These are phyloP conservation scores for Hypericum androsaemum DNA, from an alignment of 345 rosid species.

Conservation along the genomic window DNA sequence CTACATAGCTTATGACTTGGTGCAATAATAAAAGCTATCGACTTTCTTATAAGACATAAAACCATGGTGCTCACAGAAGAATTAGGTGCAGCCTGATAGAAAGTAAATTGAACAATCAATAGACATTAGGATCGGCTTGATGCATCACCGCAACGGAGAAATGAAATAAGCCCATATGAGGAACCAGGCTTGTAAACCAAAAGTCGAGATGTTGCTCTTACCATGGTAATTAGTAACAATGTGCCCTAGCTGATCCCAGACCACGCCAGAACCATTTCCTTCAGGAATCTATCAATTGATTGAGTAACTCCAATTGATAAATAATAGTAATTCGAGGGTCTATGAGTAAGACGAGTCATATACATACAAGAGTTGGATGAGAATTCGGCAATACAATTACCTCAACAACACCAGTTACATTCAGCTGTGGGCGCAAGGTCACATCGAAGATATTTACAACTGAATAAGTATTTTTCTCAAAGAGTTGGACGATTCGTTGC, in stretches of 20 bases:
- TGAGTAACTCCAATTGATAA: background rate
- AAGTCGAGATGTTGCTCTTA: slow-evolving; percentile 22
- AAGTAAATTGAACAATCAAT: no score
- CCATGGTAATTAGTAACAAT: slow-evolving; percentile 95
- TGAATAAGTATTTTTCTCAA: slow-evolving; percentile 75
- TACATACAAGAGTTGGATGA: background rate
- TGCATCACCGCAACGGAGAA: no score
- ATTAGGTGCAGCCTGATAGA: no score
- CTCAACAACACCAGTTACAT: slow-evolving; percentile 85
- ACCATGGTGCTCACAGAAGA: no score
- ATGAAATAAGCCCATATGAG: no score
- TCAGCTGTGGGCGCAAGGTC: slow-evolving; percentile 87
- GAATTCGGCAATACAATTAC: slow-evolving; percentile 20
- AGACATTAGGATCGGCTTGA: no score
- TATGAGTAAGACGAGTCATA: background rate
- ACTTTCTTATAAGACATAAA: no score
- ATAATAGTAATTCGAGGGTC: background rate
- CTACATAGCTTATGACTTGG: no score
- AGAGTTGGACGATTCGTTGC: slow-evolving; percentile 77
- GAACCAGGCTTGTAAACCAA: no score
- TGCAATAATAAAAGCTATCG: no score
- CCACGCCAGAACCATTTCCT: slow-evolving; percentile 99
- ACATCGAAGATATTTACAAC: slow-evolving; percentile 93
- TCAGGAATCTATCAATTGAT: slow-evolving; percentile 64
- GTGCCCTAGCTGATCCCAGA: slow-evolving; percentile 84